These are phyloP conservation scores for Lentinus brumalis DNA, from an alignment of 768 basidiomycete species.

Conservation along the genomic window DNA sequence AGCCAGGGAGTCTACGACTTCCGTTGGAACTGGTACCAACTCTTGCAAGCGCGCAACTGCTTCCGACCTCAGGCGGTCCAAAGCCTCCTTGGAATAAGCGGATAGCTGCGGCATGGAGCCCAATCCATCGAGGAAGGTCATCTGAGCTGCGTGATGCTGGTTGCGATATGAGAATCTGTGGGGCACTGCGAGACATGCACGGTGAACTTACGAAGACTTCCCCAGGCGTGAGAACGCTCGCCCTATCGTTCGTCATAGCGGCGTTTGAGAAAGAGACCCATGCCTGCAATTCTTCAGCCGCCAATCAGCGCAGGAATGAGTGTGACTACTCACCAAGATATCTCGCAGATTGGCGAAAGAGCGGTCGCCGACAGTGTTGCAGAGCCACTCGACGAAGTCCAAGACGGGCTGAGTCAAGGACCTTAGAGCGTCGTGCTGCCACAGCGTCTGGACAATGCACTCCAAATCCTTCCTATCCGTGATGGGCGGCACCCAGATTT, in stretches of 20 bases:
- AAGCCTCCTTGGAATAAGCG: constrained; percentile 57
- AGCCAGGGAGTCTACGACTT: neutral
- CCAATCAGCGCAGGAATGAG: constrained; percentile 23
- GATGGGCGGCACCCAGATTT: constrained; percentile 96
- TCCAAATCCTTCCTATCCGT: constrained; percentile 71
- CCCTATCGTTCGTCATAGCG: constrained; percentile 26
- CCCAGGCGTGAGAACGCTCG: constrained; percentile 37
- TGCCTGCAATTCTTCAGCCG: constrained; percentile 50
- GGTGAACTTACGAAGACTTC: constrained; percentile 67
- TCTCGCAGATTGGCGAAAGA: constrained; percentile 82
- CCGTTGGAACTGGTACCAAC: constrained; percentile 49
- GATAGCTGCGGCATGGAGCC: constrained; percentile 75
- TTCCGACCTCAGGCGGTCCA: constrained; percentile 63
- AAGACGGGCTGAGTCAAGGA: constrained; percentile 64
- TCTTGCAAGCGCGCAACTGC: constrained; percentile 55
- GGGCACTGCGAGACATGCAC: neutral
- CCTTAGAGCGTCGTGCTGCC: constrained; percentile 57
- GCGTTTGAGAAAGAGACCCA: constrained; percentile 91
- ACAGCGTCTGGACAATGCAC: constrained; percentile 73
- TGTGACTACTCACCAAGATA: constrained; percentile 59
- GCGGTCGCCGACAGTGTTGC: constrained; percentile 55
- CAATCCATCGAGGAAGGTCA: constrained; percentile 91
- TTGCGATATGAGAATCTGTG: constrained; percentile 11
- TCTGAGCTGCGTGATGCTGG: constrained; percentile 90
- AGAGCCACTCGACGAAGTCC: constrained; percentile 83